Percentiles rank a stretch among this genome's conserved stretches.
These are phyloP conservation scores for Paraglomus brasilianum DNA, from an alignment of 192 early-diverging fungal species.

Conservation along the genomic window DNA sequence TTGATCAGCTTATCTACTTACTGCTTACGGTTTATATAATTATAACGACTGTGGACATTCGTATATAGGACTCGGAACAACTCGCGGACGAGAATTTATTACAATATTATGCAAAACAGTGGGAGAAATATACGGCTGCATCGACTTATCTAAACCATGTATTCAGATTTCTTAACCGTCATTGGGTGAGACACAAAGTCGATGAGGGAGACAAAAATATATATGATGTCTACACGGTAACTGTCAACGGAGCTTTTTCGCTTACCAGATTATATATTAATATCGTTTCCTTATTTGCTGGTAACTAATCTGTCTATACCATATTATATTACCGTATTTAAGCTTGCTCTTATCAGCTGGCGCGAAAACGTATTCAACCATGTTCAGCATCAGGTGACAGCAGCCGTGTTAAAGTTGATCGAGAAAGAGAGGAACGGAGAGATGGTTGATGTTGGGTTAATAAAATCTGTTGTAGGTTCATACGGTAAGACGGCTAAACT, in stretches of 20 bases:
- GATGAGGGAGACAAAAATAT: slow-evolving; percentile 88
- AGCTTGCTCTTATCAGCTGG: slow-evolving; percentile 87
- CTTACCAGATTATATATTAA: neutral
- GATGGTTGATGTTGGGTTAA: slow-evolving; percentile 77
- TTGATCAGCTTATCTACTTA: too few relatives aligned
- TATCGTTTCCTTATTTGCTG: neutral
- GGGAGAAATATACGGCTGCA: slow-evolving; percentile 84
- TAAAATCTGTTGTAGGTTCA: slow-evolving; percentile 88
- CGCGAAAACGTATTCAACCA: slow-evolving; percentile 72
- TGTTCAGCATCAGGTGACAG: slow-evolving; percentile 68
- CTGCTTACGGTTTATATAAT: neutral
- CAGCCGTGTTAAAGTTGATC: slow-evolving; percentile 77
- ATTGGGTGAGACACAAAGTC: slow-evolving; percentile 96
- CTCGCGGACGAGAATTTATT: slow-evolving; percentile 79
- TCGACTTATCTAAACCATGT: slow-evolving; percentile 84
- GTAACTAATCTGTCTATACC: neutral
- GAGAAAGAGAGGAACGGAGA: slow-evolving; percentile 85
- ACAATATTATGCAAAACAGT: slow-evolving; percentile 84
- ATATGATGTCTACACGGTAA: slow-evolving; percentile 91
- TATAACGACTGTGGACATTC: slow-evolving; percentile 39
- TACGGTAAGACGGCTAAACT: slow-evolving; percentile 61
- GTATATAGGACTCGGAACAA: slow-evolving; percentile 51
- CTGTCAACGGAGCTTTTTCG: slow-evolving; percentile 12
- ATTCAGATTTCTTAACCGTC: slow-evolving; percentile 92
- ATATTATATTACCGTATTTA: neutral